Evolutionary conservation across 2,329 filamentous ascomycete species (phyloP).

Genomic region (Alternaria viburni): DNA sequence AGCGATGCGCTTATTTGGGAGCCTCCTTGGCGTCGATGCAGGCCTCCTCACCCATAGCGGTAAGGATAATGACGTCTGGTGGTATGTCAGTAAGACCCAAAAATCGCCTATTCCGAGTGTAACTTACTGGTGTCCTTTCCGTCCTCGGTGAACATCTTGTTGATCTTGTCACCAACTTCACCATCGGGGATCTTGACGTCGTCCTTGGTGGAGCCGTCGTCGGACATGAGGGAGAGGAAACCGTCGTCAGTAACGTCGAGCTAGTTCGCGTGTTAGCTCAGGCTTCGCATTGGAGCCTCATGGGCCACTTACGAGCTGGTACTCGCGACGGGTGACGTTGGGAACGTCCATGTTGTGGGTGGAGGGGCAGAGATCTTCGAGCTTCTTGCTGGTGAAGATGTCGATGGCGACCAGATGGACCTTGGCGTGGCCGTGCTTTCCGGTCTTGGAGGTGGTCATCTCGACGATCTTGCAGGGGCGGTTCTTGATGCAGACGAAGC

Average conservation of each 20-base stretch:
- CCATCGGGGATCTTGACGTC: slow-evolving; percentile 93
- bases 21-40: slow-evolving; percentile 95
- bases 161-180: slow-evolving; percentile 87
- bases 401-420: slow-evolving; percentile 97
- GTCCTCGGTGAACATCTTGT: slow-evolving; percentile 77
- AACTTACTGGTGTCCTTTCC: slow-evolving; percentile 92
- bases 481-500: slow-evolving; percentile 96
- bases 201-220: slow-evolving; percentile 86
- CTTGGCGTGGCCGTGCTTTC: slow-evolving; percentile 99
- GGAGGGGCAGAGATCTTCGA: slow-evolving; percentile 97
- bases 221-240: slow-evolving; percentile 92
- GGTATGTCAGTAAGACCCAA: slow-evolving; percentile 23
- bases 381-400: slow-evolving; percentile 99
- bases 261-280: slow-evolving; percentile 55
- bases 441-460: slow-evolving; percentile 99
- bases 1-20: slow-evolving; percentile 56
- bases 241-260: slow-evolving; percentile 92
- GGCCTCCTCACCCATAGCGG: slow-evolving; percentile 94
- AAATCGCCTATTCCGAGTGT: neutral
- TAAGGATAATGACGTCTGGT: slow-evolving; percentile 86
- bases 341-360: slow-evolving; percentile 98
- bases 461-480: slow-evolving; percentile 99
- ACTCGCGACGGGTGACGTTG: slow-evolving; percentile 88
- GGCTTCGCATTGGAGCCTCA: neutral
- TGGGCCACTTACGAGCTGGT: slow-evolving; percentile 83